A percentile compares a stretch with the other conserved stretches of the same genome.
Conservation (phyloP, 176 grass and related monocot species). For the Oryza meridionalis region DNA sequence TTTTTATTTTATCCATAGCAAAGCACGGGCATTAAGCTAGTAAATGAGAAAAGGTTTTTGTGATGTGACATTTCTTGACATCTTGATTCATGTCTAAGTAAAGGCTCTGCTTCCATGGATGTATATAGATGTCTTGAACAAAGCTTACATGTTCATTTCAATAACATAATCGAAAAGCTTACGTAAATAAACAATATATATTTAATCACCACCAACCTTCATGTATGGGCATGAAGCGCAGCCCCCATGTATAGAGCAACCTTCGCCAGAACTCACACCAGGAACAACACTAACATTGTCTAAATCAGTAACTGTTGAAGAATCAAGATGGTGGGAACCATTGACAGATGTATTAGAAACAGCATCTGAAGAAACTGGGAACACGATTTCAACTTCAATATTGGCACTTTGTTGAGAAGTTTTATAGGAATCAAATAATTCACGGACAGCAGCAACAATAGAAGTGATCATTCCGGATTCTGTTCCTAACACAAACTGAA, state of each 20-base stretch:
- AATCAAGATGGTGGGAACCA: constrained; percentile 46
- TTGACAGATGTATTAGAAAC: constrained; percentile 61
- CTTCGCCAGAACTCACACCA: constrained; percentile 82
- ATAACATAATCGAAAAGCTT: background rate
- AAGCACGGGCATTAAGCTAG: too few species aligned
- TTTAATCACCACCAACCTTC: constrained; percentile 61
- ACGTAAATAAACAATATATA: background rate
- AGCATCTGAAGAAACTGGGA: constrained; percentile 93
- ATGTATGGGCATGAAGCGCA: constrained; percentile 98
- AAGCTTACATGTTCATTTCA: background rate
- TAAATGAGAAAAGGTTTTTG: background rate
- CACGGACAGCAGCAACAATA: constrained; percentile 74
- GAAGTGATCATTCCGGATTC: constrained; percentile 99
- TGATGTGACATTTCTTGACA: background rate
- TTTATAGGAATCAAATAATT: constrained; percentile 57
- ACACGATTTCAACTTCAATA: constrained; percentile 94
- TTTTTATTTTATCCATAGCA: too few species aligned
- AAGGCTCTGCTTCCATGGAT: background rate
- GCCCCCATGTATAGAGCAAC: constrained; percentile 96
- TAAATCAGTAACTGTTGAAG: constrained; percentile 45
- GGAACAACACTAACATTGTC: constrained; percentile 70
- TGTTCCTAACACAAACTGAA: constrained; percentile 95
- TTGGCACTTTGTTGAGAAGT: constrained; percentile 51
- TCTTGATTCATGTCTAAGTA: background rate
- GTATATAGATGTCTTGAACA: background rate